Evolutionary conservation across 2,329 filamentous ascomycete genomes (phyloP).

Genomic region (Paraphaeosphaeria minitans): DNA sequence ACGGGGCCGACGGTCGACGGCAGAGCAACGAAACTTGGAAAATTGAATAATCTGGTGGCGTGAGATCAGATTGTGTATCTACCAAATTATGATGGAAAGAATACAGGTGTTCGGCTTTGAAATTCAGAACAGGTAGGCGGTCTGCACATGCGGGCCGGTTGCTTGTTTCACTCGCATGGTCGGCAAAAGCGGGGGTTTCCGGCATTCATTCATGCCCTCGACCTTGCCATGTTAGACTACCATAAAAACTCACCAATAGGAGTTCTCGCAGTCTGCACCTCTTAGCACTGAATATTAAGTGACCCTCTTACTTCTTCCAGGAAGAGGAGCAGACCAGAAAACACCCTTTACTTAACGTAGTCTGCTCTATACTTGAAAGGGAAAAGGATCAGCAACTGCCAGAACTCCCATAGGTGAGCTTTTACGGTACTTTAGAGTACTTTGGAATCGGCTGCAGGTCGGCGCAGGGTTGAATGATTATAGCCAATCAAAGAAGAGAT

Average conservation of each 20-base stretch:
- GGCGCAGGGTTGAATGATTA: constrained; percentile 17
- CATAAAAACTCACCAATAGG: no score
- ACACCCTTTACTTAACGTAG: no score
- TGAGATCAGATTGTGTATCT: background rate
- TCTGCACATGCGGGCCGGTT: constrained; percentile 1
- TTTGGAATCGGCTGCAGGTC: constrained; percentile 19
- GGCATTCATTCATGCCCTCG: constrained; percentile 15
- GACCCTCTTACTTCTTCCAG: no score
- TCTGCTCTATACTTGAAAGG: no score
- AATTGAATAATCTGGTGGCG: background rate
- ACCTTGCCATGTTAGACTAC: constrained; percentile 22
- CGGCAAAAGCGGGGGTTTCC: constrained; percentile 12
- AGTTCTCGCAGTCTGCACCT: no score
- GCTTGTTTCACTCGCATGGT: background rate
- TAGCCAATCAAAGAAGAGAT: constrained; percentile 28
- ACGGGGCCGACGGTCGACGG: background rate
- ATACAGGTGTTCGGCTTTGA: background rate
- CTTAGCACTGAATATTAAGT: no score
- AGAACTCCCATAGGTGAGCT: no score
- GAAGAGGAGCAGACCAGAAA: no score
- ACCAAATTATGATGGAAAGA: background rate
- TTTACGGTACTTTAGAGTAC: constrained; percentile 16
- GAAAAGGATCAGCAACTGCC: no score
- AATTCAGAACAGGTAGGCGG: background rate
- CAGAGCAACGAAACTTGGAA: background rate